phyloP scores from a whole-genome alignment of 148 eudicot genomes.

The Mesembryanthemum crystallinum region DNA sequence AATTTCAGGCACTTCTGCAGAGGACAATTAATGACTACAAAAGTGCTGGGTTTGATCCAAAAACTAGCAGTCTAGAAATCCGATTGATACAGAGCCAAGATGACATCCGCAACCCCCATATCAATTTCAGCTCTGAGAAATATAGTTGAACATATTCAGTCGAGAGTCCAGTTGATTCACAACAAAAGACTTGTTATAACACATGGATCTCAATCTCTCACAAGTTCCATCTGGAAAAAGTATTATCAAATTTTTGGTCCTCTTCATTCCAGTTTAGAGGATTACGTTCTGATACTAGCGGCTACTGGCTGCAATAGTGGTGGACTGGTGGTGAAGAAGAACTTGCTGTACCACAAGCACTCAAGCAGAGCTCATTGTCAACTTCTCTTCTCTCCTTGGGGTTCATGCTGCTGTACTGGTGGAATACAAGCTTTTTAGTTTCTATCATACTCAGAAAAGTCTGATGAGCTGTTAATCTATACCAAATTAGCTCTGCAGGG shows the following conservation, averaged over 20 bases:
- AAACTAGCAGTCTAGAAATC: conserved; percentile 87
- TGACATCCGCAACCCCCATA: conserved; percentile 71
- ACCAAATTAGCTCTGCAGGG: too few species aligned
- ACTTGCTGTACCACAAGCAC: too few species aligned
- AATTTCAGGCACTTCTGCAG: conserved; percentile 65
- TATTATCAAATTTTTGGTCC: background rate
- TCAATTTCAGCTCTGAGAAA: conserved; percentile 59
- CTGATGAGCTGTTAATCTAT: too few species aligned
- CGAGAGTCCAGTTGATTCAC: background rate
- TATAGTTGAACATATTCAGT: conserved; percentile 27
- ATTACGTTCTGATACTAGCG: too few species aligned
- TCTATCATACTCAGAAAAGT: too few species aligned
- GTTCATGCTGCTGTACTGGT: too few species aligned
- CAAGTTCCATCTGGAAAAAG: background rate
- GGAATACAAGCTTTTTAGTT: too few species aligned
- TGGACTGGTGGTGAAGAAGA: too few species aligned
- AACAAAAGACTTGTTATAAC: background rate
- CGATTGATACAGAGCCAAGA: conserved; percentile 88
- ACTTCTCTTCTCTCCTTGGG: too few species aligned
- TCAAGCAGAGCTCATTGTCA: too few species aligned
- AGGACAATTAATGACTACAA: conserved; percentile 67
- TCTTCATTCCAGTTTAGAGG: background rate
- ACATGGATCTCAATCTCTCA: background rate
- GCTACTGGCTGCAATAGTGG: too few species aligned
- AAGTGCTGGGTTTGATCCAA: conserved; percentile 64